A percentile compares a stretch with the other conserved stretches of the same genome.
Evolutionary conservation across 352 stramenopile genomes (phyloP).

Genomic region (Phytophthora sp.): DNA sequence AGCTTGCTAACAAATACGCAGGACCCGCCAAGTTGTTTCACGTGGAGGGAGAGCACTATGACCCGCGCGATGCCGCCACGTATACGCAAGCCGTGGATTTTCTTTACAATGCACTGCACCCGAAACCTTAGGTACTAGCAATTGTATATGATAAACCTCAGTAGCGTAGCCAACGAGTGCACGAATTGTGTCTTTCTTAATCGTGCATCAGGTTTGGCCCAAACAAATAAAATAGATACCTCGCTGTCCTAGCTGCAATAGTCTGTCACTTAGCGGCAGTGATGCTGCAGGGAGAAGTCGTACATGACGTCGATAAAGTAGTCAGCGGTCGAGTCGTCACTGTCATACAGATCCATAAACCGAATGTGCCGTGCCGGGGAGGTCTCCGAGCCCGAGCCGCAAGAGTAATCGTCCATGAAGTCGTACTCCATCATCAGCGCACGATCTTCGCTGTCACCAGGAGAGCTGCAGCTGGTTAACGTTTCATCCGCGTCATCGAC

Average conservation of each 20-base stretch:
- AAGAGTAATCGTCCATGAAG: conserved; percentile 75
- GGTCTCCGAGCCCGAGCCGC: conserved; percentile 48
- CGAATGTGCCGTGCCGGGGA: conserved; percentile 63
- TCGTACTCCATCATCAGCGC: conserved; percentile 73
- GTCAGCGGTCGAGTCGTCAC: conserved; percentile 46
- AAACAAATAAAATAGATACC: conserved; percentile 33
- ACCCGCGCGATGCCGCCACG: conserved; percentile 42
- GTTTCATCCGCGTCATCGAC: conserved; percentile 24
- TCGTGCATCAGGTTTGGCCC: conserved; percentile 14
- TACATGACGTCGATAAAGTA: conserved; percentile 82
- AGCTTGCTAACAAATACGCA: conserved; percentile 66
- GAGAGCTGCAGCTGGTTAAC: conserved; percentile 32
- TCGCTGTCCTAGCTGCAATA: not conserved
- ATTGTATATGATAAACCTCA: conserved; percentile 19
- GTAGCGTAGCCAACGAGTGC: conserved; percentile 7
- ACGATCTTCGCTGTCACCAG: conserved; percentile 34
- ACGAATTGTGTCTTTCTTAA: conserved; percentile 9
- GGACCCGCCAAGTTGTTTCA: conserved; percentile 55
- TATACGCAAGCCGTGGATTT: conserved; percentile 75
- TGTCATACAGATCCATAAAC: conserved; percentile 69
- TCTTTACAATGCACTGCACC: conserved; percentile 52
- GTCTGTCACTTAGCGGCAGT: conserved; percentile 21
- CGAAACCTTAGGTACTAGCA: conserved; percentile 31
- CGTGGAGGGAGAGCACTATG: conserved; percentile 77
- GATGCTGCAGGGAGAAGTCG: conserved; percentile 45